A percentile compares a stretch with the other conserved stretches of the same genome.
Conservation (phyloP, 2,329 filamentous ascomycete species). For the Aspergillus fischeri region DNA sequence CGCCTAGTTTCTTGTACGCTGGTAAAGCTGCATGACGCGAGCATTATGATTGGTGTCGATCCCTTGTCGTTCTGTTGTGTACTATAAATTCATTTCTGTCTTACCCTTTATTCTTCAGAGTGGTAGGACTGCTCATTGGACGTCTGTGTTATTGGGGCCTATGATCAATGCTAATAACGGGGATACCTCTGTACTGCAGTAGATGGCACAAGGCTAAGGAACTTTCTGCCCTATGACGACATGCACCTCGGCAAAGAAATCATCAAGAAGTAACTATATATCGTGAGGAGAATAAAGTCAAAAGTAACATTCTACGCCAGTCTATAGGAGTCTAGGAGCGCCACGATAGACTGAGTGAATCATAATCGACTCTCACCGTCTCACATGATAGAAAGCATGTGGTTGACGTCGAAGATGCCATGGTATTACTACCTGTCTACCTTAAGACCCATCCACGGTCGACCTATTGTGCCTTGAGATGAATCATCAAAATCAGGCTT, state of each 20-base stretch:
- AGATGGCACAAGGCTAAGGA: constrained; percentile 9
- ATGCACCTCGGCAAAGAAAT: constrained; percentile 13
- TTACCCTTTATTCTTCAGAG: neutral
- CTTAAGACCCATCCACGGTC: neutral
- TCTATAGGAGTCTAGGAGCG: too few species aligned
- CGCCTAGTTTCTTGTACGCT: neutral
- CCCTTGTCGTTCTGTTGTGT: neutral
- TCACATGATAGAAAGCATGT: too few species aligned
- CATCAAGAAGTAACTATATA: neutral
- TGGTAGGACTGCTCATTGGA: neutral
- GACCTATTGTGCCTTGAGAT: too few species aligned
- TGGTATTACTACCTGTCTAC: neutral
- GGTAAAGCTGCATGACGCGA: neutral
- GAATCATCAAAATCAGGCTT: neutral
- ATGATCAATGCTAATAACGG: neutral
- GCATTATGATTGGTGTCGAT: neutral
- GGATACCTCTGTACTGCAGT: constrained; percentile 2
- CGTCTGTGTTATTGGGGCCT: neutral
- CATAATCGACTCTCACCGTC: too few species aligned
- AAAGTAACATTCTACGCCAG: neutral
- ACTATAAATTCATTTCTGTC: neutral
- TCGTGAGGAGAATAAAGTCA: neutral
- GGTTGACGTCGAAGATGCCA: neutral
- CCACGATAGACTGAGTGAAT: too few species aligned
- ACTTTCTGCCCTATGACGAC: constrained; percentile 14